These are phyloP conservation scores for Cornus florida DNA, from an alignment of 148 eudicot genomes.

Conservation along the genomic window DNA sequence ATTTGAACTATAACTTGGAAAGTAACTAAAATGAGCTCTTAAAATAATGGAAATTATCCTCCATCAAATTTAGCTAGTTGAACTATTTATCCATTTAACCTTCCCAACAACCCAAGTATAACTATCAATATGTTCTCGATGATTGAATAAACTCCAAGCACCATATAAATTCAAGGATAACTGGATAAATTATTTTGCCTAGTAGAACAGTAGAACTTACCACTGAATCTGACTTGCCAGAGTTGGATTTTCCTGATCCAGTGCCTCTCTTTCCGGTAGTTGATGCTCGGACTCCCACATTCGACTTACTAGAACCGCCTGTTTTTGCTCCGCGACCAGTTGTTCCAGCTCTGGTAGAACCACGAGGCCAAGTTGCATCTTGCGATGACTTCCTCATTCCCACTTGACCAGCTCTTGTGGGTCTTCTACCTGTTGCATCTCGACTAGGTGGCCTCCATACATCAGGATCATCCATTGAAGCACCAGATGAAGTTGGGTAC, in stretches of 20 bases:
- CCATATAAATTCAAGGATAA: neutral
- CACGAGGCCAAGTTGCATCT: conserved; percentile 93
- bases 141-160: conserved; percentile 11
- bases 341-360: conserved; percentile 62
- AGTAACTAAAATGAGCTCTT: neutral
- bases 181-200: conserved; percentile 2
- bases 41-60: neutral
- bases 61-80: conserved; percentile 2
- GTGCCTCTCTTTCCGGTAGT: conserved; percentile 75
- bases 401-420: conserved; percentile 71
- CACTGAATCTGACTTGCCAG: conserved; percentile 69
- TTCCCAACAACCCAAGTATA: neutral
- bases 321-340: conserved; percentile 78
- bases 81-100: neutral
- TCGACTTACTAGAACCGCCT: conserved; percentile 59
- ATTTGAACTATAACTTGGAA: neutral
- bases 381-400: conserved; percentile 77
- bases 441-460: conserved; percentile 99
- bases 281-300: conserved; percentile 67
- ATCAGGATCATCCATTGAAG: conserved; percentile 90
- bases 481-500: conserved; percentile 87
- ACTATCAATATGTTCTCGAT: neutral
- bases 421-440: conserved; percentile 64
- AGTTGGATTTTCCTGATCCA: conserved; percentile 55
- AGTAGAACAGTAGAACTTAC: conserved; percentile 42